Percentiles rank a stretch among this genome's conserved stretches.
These are phyloP conservation scores for Verticillium alfalfae DNA, from an alignment of 2,329 filamentous ascomycete species.

Conservation along the genomic window DNA sequence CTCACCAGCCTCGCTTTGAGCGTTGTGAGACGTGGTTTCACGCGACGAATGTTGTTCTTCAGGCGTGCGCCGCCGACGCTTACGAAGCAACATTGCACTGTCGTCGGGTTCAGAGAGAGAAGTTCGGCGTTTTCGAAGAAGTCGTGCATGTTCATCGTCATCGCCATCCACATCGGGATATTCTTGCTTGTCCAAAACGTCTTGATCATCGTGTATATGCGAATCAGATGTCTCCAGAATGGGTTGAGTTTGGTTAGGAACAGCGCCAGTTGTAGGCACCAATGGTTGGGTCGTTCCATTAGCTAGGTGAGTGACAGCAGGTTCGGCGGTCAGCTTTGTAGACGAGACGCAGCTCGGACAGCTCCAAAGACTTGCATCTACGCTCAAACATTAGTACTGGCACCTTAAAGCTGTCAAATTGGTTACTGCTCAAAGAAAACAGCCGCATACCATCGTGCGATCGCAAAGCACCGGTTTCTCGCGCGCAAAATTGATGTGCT, in stretches of 20 bases:
- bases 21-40: conserved; percentile 26
- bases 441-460: conserved; percentile 41
- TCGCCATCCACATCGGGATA: conserved; percentile 67
- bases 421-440: neutral
- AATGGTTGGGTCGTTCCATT: neutral
- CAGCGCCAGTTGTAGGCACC: neutral
- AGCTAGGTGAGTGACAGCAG: neutral
- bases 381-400: neutral
- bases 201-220: neutral
- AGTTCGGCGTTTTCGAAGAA: conserved; percentile 78
- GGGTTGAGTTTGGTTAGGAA: neutral
- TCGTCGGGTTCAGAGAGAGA: conserved; percentile 63
- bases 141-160: conserved; percentile 68
- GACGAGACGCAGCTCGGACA: conserved; percentile 37
- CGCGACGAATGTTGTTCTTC: conserved; percentile 31
- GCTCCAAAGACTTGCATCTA: conserved; percentile 35
- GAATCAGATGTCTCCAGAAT: neutral
- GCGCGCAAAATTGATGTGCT: conserved; percentile 91
- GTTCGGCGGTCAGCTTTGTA: neutral
- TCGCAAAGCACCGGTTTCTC: conserved; percentile 53
- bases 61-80: conserved; percentile 43
- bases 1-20: conserved; percentile 19
- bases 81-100: conserved; percentile 43
- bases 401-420: neutral
- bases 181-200: conserved; percentile 29